Percentiles rank a stretch among this genome's conserved stretches.
These are phyloP conservation scores for Mycena olivaceomarginata DNA, from an alignment of 768 basidiomycete genomes.

Conservation along the genomic window DNA sequence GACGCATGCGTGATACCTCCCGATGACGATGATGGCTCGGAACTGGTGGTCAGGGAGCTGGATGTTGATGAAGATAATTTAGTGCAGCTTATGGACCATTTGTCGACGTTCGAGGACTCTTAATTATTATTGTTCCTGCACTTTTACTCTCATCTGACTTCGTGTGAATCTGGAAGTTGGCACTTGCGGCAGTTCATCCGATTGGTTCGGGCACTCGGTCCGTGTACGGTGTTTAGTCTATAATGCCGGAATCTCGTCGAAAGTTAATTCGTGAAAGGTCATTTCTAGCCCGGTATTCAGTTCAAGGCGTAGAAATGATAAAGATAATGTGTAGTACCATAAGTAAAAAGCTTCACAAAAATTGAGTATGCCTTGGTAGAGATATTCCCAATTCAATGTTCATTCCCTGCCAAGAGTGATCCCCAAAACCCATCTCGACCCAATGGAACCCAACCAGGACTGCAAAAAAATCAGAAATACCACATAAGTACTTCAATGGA, in stretches of 20 bases:
- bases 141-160: background rate
- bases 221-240: background rate
- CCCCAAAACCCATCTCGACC: background rate
- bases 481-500: background rate
- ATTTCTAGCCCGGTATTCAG: no score
- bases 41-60: background rate
- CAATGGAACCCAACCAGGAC: background rate
- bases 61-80: constrained; percentile 9
- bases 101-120: constrained; percentile 3
- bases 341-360: background rate
- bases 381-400: background rate
- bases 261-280: background rate
- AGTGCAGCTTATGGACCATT: constrained; percentile 16
- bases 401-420: background rate
- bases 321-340: no score
- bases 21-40: background rate
- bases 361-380: background rate
- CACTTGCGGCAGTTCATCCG: background rate
- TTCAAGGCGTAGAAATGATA: no score
- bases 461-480: background rate
- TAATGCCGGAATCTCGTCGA: background rate
- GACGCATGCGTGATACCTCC: background rate
- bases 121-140: background rate
- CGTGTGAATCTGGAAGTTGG: background rate
- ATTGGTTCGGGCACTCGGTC: background rate